Evolutionary conservation across 768 basidiomycete species (phyloP), one percentile per base, ranked within the genome.

Genomic region (Brasilioporus rufonigricans): DNA sequence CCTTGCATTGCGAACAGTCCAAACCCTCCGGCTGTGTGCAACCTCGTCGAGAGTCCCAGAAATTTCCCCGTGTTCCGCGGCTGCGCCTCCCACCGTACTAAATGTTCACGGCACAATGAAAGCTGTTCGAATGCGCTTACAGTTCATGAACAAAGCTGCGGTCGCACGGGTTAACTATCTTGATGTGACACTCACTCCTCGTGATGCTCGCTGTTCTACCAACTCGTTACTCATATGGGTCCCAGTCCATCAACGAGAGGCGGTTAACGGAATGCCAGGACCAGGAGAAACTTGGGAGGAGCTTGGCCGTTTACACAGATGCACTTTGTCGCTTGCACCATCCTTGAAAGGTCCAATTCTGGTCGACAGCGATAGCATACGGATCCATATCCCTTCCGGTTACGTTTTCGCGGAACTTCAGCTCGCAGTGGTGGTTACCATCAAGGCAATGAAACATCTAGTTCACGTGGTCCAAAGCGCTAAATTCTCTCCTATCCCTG

Each of bases 371-470:
- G 83, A 90, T 33, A 85, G 84, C 48, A 78, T 82, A 1, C 84
- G 83, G 23, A 63, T 97, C n/a, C 83, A 85, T 19, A 85, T 98
- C 33, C 93, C 95, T 1, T 82, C 82, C 65, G 83, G 85, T 13
- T 96, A 87, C 67, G 71, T 89, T 39, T 71, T 94, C 39, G 80
- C 89, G 4, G 84, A 91, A 29, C 75, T 97, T 47, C 78, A 94
- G 44, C 78, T 89, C 47, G 91, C 92, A 65, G 64, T 80, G 54
- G 80, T 75, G 46, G 74, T 91, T 48, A 78, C 86, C 8, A 61
- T 84, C 59, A 98, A 98, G 71, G 80, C 85, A 2, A 61, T 85
- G 43, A 86, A 85, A 58, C 89, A 95, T 63, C 76, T 97, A 9
- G 57, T 76, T 11, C 74, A 74, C 26, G 81, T 87, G 61, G 77